Evolutionary conservation across 2,329 filamentous ascomycete species (phyloP).

Genomic region (Fonsecaea multimorphosa): DNA sequence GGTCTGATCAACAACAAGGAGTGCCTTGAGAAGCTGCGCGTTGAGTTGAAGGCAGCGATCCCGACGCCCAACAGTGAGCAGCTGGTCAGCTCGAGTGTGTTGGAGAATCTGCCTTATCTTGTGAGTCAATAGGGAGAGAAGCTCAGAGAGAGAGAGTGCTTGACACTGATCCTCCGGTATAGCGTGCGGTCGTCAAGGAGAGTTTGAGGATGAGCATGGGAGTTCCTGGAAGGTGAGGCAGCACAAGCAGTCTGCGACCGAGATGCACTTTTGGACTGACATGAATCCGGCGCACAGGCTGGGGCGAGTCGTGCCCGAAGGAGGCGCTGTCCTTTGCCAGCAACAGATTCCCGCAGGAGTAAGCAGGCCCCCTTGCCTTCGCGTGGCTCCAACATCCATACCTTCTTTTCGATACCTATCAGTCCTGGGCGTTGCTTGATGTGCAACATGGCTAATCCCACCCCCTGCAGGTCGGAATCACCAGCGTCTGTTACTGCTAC

Average conservation of each 20-base stretch:
- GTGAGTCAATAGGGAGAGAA: conserved; percentile 12
- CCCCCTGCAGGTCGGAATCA: conserved; percentile 10
- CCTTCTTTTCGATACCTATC: not conserved
- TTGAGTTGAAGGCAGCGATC: conserved; percentile 27
- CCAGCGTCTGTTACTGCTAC: conserved; percentile 20
- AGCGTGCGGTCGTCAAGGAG: conserved; percentile 30
- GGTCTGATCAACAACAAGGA: conserved; percentile 21
- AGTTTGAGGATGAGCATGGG: conserved; percentile 20
- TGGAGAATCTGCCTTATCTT: conserved; percentile 27
- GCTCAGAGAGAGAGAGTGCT: too few relatives aligned
- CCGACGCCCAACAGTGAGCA: conserved; percentile 3
- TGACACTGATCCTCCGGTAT: not conserved
- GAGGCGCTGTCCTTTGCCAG: conserved; percentile 16
- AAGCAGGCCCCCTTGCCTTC: not conserved
- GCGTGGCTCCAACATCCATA: not conserved
- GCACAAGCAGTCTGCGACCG: not conserved
- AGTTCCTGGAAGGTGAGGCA: conserved; percentile 15
- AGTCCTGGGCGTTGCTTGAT: not conserved
- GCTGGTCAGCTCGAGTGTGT: conserved; percentile 17
- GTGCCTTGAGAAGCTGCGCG: conserved; percentile 20
- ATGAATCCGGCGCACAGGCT: conserved; percentile 5
- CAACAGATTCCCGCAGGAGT: conserved; percentile 19
- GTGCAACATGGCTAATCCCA: not conserved
- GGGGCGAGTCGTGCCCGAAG: conserved; percentile 19
- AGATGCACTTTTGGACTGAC: not conserved